Percentiles rank a stretch among this genome's conserved stretches.
These are phyloP conservation scores for Exophiala xenobiotica DNA, from an alignment of 2,329 filamentous ascomycete genomes.

Conservation along the genomic window DNA sequence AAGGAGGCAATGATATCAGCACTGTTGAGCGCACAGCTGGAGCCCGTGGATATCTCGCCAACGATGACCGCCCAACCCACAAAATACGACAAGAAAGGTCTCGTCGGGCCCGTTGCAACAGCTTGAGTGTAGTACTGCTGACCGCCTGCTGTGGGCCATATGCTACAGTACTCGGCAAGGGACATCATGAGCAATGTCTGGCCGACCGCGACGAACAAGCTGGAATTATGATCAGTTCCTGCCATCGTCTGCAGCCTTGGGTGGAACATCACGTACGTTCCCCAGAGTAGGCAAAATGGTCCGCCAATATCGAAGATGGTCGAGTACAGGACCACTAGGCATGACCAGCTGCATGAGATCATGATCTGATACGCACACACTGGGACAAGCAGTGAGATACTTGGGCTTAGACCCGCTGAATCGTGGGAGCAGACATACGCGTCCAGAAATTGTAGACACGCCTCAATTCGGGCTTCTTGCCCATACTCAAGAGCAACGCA, in stretches of 20 bases:
- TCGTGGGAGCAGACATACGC: slow-evolving; percentile 8
- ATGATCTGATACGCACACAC: slow-evolving; percentile 26
- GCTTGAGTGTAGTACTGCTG: slow-evolving; percentile 27
- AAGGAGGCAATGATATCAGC: slow-evolving; percentile 25
- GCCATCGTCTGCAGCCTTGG: neutral
- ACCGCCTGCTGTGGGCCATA: slow-evolving; percentile 26
- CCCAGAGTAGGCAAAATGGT: slow-evolving; percentile 21
- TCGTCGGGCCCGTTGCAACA: slow-evolving; percentile 16
- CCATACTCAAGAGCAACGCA: slow-evolving; percentile 25
- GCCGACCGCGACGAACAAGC: slow-evolving; percentile 23
- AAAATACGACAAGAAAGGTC: slow-evolving; percentile 21
- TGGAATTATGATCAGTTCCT: neutral
- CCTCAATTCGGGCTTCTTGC: slow-evolving; percentile 25
- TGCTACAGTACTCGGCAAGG: slow-evolving; percentile 22
- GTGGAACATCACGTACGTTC: slow-evolving; percentile 11
- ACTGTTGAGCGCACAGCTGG: slow-evolving; percentile 24
- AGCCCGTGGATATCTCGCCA: slow-evolving; percentile 23
- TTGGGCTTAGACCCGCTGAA: neutral
- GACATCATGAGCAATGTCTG: slow-evolving; percentile 25
- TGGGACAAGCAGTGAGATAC: slow-evolving; percentile 2
- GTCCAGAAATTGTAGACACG: slow-evolving; percentile 28
- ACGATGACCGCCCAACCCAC: slow-evolving; percentile 25
- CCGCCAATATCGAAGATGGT: slow-evolving; percentile 27
- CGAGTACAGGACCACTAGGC: slow-evolving; percentile 26
- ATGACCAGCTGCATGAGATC: slow-evolving; percentile 26